Evolutionary conservation across 176 grass and related monocot genomes (phyloP), one percentile per base, ranked within the genome.

Genomic region (Calamus simplicifolius): DNA sequence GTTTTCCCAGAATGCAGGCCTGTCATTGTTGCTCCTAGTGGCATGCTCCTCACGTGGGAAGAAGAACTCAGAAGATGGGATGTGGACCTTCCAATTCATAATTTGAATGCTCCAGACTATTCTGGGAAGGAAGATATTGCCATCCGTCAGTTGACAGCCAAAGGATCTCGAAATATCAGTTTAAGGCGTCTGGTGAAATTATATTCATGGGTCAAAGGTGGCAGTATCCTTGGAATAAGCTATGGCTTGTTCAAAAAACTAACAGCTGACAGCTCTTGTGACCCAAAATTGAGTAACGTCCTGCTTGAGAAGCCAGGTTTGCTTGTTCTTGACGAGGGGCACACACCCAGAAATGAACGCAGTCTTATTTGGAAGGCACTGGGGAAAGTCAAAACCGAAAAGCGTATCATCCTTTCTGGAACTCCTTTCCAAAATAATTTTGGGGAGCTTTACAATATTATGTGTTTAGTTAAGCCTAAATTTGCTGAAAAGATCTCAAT

Each of bases 381-480:
- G 38, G 49, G 31, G 23, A 14, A 80, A 52, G 81, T 88, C 10
- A 69, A 62, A 29, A 82, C 92, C 0, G 61, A 85, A 48, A 90
- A 87, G 18, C 18, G 87, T 16, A 85, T 96, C 18, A 77, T 90
- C 48, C 73, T 96, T 51, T 96, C 86, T 0, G 87, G 92, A 18
- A 96, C 92, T 73, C 83, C 75, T 16, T 96, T 96, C 27, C 92
- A 96, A 3, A 90, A 96, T 52, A 90, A 63, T 48, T 90, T 96
- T 71, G 62, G 56, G 16, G 92, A 96, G 75, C 83, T 90, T 19
- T 75, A 75, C 29, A 96, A 82, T 58, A 80, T 67, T 19, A 16
- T 96, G 14, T 66, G 29, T 31, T 61, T 96, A 27, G 80, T 90
- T n/a, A 84, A 69, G 49, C 91, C 86, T 3, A 79, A 69, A 54